Evolutionary conservation across 2,329 filamentous ascomycete genomes (phyloP), one percentile per base, ranked within the genome.

Genomic region (Exophiala spinifera): DNA sequence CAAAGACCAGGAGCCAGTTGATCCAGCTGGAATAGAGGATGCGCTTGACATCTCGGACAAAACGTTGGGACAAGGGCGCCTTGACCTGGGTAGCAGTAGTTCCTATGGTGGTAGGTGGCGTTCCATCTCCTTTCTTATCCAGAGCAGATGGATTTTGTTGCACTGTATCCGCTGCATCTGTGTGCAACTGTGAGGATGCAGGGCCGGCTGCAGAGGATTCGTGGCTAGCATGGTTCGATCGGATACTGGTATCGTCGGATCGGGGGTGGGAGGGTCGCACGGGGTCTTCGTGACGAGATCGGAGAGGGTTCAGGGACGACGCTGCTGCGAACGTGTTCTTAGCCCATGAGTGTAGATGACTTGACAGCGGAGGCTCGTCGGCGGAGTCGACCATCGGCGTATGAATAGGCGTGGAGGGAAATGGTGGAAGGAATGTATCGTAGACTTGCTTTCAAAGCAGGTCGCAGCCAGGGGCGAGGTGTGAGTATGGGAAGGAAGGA

Each of bases 21-120:
- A 75, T 65, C 71, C 71, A 74, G 62, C 71, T 74, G 47, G 88
- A 83, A 40, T 84, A 79, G 59, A 91, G 64, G 65, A 84, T 83
- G 67, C 74, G 79, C 77, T 76, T 79, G 61, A 78, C 72, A 68
- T 73, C 73, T 56, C 76, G 75, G 61, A 78, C 76, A 62, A 81
- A 73, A 63, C 82, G 78, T 52, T 71, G 68, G 34, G 73, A 57
- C 56, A 83, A 69, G 61, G 74, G 71, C 55, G 70, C 70, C 68
- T 66, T 66, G 21, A 63, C 61, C 56, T 66, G 59, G 53, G 65
- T 39, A 51, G 67, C 56, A 4, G 49, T 46, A 47, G 40, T 54
- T 33, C 44, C 53, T 80, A 81, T 63, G 79, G 79, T 49, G 78
- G 79, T 48, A 79, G 76, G 57, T 76, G 74, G 67, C 74, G 71